Conservation (phyloP, 176 grass and related monocot genomes). For the Thinopyrum elongatum region DNA sequence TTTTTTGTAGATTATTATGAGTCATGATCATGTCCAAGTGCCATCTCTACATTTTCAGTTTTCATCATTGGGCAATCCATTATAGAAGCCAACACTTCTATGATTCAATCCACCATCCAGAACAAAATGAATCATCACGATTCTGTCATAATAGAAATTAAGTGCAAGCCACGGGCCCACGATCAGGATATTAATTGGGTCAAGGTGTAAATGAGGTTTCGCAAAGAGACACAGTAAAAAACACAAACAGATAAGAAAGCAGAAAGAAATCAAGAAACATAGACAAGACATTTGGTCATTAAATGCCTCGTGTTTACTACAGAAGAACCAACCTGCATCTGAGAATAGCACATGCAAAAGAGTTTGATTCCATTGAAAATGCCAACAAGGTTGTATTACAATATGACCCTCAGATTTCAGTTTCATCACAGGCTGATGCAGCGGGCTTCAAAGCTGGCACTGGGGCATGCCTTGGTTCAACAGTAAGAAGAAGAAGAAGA, state of each 20-base stretch:
- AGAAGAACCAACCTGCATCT: background rate
- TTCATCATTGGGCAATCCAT: conserved; percentile 32
- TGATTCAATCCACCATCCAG: background rate
- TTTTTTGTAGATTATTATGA: no score
- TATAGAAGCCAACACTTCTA: background rate
- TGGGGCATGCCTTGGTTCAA: background rate
- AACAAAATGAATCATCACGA: background rate
- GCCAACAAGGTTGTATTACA: background rate
- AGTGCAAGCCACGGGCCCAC: background rate
- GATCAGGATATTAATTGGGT: background rate
- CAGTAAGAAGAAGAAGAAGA: background rate
- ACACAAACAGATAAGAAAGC: background rate
- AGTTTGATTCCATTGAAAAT: background rate
- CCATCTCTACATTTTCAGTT: conserved; percentile 20
- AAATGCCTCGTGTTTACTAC: background rate
- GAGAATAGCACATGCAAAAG: background rate
- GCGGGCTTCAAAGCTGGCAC: conserved; percentile 20
- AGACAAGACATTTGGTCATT: background rate
- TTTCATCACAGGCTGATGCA: conserved; percentile 17
- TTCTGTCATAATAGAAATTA: background rate
- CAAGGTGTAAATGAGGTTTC: background rate
- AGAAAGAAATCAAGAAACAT: background rate
- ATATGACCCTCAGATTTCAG: background rate
- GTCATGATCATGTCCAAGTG: background rate
- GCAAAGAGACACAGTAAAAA: background rate